These are phyloP conservation scores for Citrus unshiu DNA, from an alignment of 345 rosid species.

Conservation along the genomic window DNA sequence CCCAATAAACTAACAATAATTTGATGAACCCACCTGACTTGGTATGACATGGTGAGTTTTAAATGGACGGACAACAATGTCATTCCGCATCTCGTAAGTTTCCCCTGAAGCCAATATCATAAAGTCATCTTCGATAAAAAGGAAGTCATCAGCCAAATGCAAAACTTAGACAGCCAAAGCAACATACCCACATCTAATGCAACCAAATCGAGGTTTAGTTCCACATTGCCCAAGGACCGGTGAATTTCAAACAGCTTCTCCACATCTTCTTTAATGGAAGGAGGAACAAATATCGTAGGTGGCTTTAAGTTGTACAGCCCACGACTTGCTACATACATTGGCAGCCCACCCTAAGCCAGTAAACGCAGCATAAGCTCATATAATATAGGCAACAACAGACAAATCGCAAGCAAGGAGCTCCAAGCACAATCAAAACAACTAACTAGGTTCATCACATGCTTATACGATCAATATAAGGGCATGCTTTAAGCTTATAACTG, in stretches of 20 bases:
- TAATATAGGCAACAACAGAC: neutral
- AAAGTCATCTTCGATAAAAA: constrained; percentile 9
- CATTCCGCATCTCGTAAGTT: constrained; percentile 81
- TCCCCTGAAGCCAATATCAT: constrained; percentile 54
- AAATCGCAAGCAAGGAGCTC: neutral
- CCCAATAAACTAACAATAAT: neutral
- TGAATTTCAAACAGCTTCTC: constrained; percentile 82
- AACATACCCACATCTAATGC: constrained; percentile 71
- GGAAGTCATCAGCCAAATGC: neutral
- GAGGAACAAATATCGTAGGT: constrained; percentile 81
- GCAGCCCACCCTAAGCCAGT: constrained; percentile 66
- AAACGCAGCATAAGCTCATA: constrained; percentile 2
- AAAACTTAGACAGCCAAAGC: constrained; percentile 11
- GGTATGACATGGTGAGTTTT: constrained; percentile 86
- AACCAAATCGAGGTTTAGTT: constrained; percentile 67
- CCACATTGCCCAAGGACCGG: constrained; percentile 81
- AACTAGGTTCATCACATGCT: neutral
- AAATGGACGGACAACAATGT: constrained; percentile 83
- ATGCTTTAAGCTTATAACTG: neutral
- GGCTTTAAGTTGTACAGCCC: constrained; percentile 88
- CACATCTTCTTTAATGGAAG: constrained; percentile 77
- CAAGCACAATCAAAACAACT: neutral
- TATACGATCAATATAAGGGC: neutral
- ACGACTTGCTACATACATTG: constrained; percentile 90
- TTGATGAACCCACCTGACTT: constrained; percentile 58